Evolutionary conservation across 306 rosid genomes (phyloP), one percentile per base, ranked within the genome.

Genomic region (Alnus rubra): DNA sequence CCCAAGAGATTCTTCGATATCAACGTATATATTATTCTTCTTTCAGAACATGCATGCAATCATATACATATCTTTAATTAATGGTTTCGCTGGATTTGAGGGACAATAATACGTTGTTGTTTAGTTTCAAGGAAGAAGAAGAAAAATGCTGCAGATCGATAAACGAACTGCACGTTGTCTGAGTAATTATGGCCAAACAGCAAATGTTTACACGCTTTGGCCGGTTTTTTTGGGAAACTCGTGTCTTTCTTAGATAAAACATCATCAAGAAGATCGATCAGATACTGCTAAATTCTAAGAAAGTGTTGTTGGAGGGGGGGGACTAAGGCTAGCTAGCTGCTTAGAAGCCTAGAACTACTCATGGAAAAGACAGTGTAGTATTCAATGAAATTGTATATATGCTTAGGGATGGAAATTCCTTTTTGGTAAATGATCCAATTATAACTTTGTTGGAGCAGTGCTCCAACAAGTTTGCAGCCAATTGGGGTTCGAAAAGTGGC

Each of bases 391-490:
- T 39, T 39, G 44, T 39, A 1, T 39, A 5, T 39, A 1, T 72
- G 63, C 45, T 33, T 31, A 23, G 62, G 74, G 15, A 19, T 51
- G 15, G 37, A 28, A 2, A 12, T 37, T 13, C 58, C 42, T 30
- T 60, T 50, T 39, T 23, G 49, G 18, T n/a, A 47, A 52, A 49
- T 76, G 74, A 52, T 76, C 54, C 72, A 78, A 62, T 64, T 8
- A 28, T 23, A 60, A 60, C 7, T 1, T 28, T 31, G 42, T 60
- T 28, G 68, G 11, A n/a, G n/a, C 28, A 23, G 28, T 23, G 28
- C 28, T 33, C 63, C 80, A 60, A 71, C 50, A 59, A 50, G 42
- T 30, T 63, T n/a, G 67, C 48, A 52, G 67, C 63, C 76, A 53
- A 55, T 58, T 60, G 74, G 60, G 42, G 49, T 59, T 54, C 7